These are phyloP conservation scores for Boletellus emodensis DNA, from an alignment of 768 basidiomycete species.

Conservation along the genomic window DNA sequence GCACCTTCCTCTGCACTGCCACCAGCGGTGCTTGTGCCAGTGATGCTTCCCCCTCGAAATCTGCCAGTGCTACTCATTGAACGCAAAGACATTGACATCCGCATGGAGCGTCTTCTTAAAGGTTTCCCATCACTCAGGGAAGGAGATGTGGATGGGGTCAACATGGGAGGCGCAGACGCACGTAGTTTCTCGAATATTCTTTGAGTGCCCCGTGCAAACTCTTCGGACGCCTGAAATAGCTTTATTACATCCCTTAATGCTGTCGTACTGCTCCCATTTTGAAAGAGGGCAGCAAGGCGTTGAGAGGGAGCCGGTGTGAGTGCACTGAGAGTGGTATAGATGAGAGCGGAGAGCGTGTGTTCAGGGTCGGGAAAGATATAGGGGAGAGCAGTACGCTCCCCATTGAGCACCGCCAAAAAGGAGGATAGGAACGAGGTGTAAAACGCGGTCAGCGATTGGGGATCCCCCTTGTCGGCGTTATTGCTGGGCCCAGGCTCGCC, in stretches of 20 bases:
- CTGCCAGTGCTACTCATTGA: constrained; percentile 30
- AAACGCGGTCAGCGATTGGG: constrained; percentile 58
- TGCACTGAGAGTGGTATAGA: constrained; percentile 74
- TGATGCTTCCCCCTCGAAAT: constrained; percentile 11
- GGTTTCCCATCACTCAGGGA: constrained; percentile 27
- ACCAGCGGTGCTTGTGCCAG: constrained; percentile 1
- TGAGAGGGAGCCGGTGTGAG: constrained; percentile 81
- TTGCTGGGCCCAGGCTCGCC: constrained; percentile 16
- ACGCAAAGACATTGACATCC: constrained; percentile 65
- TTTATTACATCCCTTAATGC: constrained; percentile 69
- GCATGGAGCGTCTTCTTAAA: constrained; percentile 51
- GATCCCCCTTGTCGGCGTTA: constrained; percentile 41
- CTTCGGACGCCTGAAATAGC: constrained; percentile 71
- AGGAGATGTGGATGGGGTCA: constrained; percentile 19
- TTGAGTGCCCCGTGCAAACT: constrained; percentile 70
- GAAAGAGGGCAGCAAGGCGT: constrained; percentile 67
- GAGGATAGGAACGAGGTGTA: constrained; percentile 71
- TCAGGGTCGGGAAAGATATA: constrained; percentile 87
- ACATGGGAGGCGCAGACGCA: constrained; percentile 29
- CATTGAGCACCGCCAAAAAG: constrained; percentile 60
- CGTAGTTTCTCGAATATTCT: constrained; percentile 74
- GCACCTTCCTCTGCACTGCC: constrained; percentile 19
- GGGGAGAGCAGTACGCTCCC: constrained; percentile 70
- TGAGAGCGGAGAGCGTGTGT: constrained; percentile 71
- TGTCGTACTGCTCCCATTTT: constrained; percentile 51